Evolutionary conservation across 768 basidiomycete species (phyloP).

Genomic region (Suillus spraguei): DNA sequence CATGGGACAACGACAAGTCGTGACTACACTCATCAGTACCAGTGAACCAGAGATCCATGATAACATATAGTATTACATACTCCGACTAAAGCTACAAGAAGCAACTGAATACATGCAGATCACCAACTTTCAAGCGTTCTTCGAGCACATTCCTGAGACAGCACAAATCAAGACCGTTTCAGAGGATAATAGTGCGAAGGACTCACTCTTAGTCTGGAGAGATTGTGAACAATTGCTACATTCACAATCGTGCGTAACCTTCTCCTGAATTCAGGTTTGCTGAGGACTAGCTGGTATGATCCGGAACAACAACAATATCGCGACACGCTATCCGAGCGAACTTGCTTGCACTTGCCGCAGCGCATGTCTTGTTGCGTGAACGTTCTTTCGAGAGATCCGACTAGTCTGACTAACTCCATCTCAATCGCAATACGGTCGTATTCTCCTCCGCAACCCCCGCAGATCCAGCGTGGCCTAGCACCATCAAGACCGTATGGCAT

Average conservation of each 20-base stretch:
- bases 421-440: slow-evolving; percentile 91
- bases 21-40: too few relatives aligned
- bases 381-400: slow-evolving; percentile 66
- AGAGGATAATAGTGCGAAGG: slow-evolving; percentile 1
- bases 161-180: not conserved
- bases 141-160: slow-evolving; percentile 42
- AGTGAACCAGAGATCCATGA: not conserved
- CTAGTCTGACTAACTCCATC: slow-evolving; percentile 77
- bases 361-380: slow-evolving; percentile 90
- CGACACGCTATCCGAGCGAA: slow-evolving; percentile 87
- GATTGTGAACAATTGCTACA: slow-evolving; percentile 73
- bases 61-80: not conserved
- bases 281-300: slow-evolving; percentile 70
- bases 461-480: slow-evolving; percentile 62
- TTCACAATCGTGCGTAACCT: slow-evolving; percentile 83
- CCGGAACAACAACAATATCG: slow-evolving; percentile 90
- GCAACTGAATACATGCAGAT: slow-evolving; percentile 5
- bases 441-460: slow-evolving; percentile 75
- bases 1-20: not conserved
- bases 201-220: slow-evolving; percentile 66
- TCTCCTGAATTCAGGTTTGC: slow-evolving; percentile 69
- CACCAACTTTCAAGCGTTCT: slow-evolving; percentile 41
- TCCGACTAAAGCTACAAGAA: slow-evolving; percentile 4
- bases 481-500: slow-evolving; percentile 57
- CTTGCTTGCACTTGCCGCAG: slow-evolving; percentile 88